Evolutionary conservation across 352 stramenopile genomes (phyloP).

Genomic region (Phytopythium sindhum): DNA sequence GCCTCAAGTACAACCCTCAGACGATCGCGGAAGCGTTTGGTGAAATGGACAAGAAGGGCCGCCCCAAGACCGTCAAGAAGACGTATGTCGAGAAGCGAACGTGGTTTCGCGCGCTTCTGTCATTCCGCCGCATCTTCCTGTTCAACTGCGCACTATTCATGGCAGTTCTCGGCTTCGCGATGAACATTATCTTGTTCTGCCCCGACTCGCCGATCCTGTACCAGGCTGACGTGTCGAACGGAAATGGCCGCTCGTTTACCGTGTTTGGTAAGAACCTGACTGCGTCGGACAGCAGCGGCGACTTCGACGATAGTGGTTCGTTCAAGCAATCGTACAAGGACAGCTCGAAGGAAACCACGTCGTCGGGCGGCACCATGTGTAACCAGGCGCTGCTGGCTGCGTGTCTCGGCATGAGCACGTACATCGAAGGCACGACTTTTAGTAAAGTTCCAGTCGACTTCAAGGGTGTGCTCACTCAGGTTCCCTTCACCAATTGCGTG

Average conservation of each 20-base stretch:
- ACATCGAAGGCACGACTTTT: slow-evolving; percentile 37
- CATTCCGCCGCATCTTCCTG: slow-evolving; percentile 82
- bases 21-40: slow-evolving; percentile 69
- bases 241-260: slow-evolving; percentile 40
- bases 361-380: slow-evolving; percentile 32
- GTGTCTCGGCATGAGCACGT: slow-evolving; percentile 56
- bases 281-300: slow-evolving; percentile 29
- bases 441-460: slow-evolving; percentile 60
- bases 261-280: slow-evolving; percentile 65
- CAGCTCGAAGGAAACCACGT: slow-evolving; percentile 19
- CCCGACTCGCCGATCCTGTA: slow-evolving; percentile 80
- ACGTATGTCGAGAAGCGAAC: slow-evolving; percentile 80
- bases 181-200: slow-evolving; percentile 80
- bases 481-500: slow-evolving; percentile 74
- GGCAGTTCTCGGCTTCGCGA: slow-evolving; percentile 51
- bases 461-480: slow-evolving; percentile 51
- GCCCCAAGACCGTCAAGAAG: slow-evolving; percentile 80
- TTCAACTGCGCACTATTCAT: slow-evolving; percentile 79
- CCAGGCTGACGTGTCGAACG: slow-evolving; percentile 42
- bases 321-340: slow-evolving; percentile 16
- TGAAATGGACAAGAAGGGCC: slow-evolving; percentile 78
- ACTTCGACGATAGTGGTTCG: slow-evolving; percentile 21
- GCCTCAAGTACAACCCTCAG: slow-evolving; percentile 68
- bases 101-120: slow-evolving; percentile 71
- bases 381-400: slow-evolving; percentile 65